Evolutionary conservation across 2,329 filamentous ascomycete genomes (phyloP), one percentile per base, ranked within the genome.

Genomic region (Colletotrichum paranaense): DNA sequence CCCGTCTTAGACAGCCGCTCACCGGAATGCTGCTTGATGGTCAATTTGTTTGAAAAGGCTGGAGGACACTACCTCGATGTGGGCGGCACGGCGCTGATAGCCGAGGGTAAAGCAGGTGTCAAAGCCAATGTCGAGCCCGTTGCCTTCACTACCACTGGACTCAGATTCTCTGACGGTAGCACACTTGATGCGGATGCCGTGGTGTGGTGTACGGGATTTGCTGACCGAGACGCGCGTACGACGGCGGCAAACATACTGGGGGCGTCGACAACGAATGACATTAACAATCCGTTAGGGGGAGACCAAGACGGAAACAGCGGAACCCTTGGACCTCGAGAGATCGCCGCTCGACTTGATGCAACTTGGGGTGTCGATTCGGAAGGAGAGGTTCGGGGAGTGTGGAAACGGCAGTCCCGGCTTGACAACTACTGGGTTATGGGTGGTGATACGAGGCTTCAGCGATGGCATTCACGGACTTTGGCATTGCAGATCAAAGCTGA

Each of bases 291-390:
- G 3, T 6, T 5, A 5, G 4, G 14, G 11, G 30, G 1, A n/a
- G 19, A 12, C 6, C 24, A 19, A 4, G 3, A 5, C 9, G 9
- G 35, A 6, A 9, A 16, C 12, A 30, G 22, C 7, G 35, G 30
- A 4, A 4, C 53, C 22, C 9, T 69, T 14, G 22, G 49, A 4
- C 59, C 67, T 14, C 35, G 30, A 8, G 78, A 81, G 1, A 75
- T 84, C 19, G 80, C 80, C 0, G 75, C 60, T 1, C 72, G 77
- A 26, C 35, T 85, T 4, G 84, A 86, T 38, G 77, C 78, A 3
- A 83, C 83, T 0, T 85, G 82, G 81, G 83, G 82, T 1, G 65
- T 85, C 5, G 83, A 86, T 72, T 72, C 32, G 1, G 85, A 87
- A 75, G 84, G 84, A 5, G 84, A 86, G 77, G 71, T 85, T 24